Base-by-base conservation (phyloP, 2,329 filamentous ascomycete species). In the Trichoderma sp. region DNA sequence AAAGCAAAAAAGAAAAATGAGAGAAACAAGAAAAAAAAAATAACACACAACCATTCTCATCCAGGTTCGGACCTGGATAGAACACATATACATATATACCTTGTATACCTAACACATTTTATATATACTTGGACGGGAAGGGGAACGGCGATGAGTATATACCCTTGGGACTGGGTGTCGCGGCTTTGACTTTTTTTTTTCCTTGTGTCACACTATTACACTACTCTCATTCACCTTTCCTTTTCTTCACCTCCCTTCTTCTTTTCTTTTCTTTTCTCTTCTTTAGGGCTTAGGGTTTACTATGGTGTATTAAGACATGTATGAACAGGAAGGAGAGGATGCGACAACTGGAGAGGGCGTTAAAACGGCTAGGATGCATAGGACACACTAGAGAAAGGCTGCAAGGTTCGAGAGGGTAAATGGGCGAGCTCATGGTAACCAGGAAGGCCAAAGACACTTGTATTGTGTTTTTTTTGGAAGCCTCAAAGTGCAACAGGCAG, bases 61-160 rank as follows among this genome's bases (percentile, higher is more conserved):
- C 28, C 21, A 55, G 52, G 63, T 55, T 58, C 52, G n/a, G 30
- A 51, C 39, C 64, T 49, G 39, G 54, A 59, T 34, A 59, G 43
- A 49, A 26, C 30, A 54, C 34, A 28, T 49, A 59, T 39, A 63
- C 49, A 59, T 52, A 59, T 60, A 64, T 70, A 70, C 56, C 46
- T 71, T 71, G 55, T 70, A 70, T 69, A 59, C 69, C 54, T 66
- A 70, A 49, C 46, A 51, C 39, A 59, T 39, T 52, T 49, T 69
- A 69, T 69, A 69, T 69, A 69, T 66, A 69, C 58, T 61, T 66
- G 39, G 64, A 43, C 49, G 26, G 64, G 64, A 39, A 52, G 65
- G 56, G 54, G n/a, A 63, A 37, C 4, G 64, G 58, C 65, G 64
- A 69, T 59, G 34, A 59, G 52, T 63, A 60, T 64, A 64, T 70